Base-by-base conservation (phyloP, 225 moss, liverwort and hornwort genomes). In the Pleurozium schreberi region DNA sequence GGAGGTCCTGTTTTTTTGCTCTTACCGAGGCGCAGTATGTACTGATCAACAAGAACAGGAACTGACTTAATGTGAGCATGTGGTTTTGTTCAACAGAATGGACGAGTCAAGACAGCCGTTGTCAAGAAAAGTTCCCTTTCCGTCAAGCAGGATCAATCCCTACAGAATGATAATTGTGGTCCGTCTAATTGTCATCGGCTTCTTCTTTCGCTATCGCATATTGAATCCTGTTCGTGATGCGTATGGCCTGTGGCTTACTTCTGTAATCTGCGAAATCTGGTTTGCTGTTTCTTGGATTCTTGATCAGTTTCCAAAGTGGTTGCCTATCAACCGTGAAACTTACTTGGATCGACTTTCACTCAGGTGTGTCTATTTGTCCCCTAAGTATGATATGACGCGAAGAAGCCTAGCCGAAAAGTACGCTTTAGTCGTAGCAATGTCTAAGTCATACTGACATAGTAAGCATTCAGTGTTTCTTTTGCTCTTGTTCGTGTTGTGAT, bases 301-400 rank as follows among this genome's bases (percentile, higher is more conserved):
- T 57, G 97, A 97, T 87, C 97, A 97, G 89, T 97, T 97, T 92
- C 96, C 97, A 22, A 96, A 97, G 89, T 97, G 97, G 97, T 92
- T 95, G 77, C 97, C 96, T 52, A 94, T 97, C 90, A 96, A 93
- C 86, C 94, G 96, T 63, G 92, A 95, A 87, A 97, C 95, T 36
- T 97, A 96, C 86, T 92, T 97, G 67, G 97, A 97, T 89, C 93
- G 95, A 58, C 94, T 97, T 42, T 90, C 94, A 38, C 88, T 95
- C 81, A 97, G 97, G 96, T 92, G 53, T 60, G 86, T 88, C 45
- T 64, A 7, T 79, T 49, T 28, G 59, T 73, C 55, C 62, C 75
- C 52, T 12, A 25, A 23, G 9, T 59, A 66, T 88, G 66, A 21
- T 69, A 63, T 65, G 43, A 22, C 53, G 42, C 22, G 65, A 57